phyloP scores from a whole-genome alignment of 1,284 basidiomycete genomes.

The Fomitopsis schrenkii region DNA sequence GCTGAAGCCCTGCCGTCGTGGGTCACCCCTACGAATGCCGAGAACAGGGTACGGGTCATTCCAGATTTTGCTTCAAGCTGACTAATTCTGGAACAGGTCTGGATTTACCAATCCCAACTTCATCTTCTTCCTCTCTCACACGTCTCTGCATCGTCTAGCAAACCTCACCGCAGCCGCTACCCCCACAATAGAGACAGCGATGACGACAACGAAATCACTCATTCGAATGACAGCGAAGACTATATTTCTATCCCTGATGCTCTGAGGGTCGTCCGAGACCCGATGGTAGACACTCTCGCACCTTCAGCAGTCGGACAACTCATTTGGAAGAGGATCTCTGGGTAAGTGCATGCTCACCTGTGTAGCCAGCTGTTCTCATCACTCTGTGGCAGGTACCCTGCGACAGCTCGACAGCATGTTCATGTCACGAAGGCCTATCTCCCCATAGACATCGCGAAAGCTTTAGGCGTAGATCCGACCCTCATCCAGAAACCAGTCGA shows the following conservation, averaged over 20 bases:
- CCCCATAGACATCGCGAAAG: slow-evolving; percentile 73
- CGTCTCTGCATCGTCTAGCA: slow-evolving; percentile 60
- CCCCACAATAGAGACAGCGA: slow-evolving; percentile 41
- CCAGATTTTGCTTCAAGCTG: too few species aligned
- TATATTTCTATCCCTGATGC: slow-evolving; percentile 65
- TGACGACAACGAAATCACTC: slow-evolving; percentile 38
- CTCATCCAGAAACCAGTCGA: slow-evolving; percentile 85
- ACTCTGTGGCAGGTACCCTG: slow-evolving; percentile 59
- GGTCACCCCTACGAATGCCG: slow-evolving; percentile 88
- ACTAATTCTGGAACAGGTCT: slow-evolving; percentile 55
- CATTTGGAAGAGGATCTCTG: slow-evolving; percentile 65
- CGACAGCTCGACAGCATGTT: slow-evolving; percentile 62
- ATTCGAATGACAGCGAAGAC: slow-evolving; percentile 44
- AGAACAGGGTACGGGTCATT: slow-evolving; percentile 74
- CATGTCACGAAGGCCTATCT: slow-evolving; percentile 82
- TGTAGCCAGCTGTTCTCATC: slow-evolving; percentile 10
- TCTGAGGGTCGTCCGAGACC: slow-evolving; percentile 57
- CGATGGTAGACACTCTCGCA: slow-evolving; percentile 51
- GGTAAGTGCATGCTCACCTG: slow-evolving; percentile 35
- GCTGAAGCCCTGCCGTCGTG: slow-evolving; percentile 87
- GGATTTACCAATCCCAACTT: slow-evolving; percentile 80
- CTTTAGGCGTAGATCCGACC: slow-evolving; percentile 59
- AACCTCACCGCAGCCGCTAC: slow-evolving; percentile 41
- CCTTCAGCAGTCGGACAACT: slow-evolving; percentile 53
- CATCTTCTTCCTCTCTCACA: slow-evolving; percentile 84